These are phyloP conservation scores for Hordeum pubiflorum DNA, from an alignment of 202 grass and related monocot species.

Conservation along the genomic window DNA sequence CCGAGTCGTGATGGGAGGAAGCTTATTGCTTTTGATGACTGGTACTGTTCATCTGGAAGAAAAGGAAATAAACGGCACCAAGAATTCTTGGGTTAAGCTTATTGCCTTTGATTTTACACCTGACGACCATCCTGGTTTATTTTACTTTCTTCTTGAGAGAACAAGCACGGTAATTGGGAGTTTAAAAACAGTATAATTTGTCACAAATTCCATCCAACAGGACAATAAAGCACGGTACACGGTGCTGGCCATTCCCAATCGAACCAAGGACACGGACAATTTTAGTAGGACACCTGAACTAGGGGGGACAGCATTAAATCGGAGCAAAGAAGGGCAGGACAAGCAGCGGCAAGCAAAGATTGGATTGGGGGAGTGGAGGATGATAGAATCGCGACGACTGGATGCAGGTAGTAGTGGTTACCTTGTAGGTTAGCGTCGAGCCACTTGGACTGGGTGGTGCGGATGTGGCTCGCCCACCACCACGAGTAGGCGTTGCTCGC, in stretches of 20 bases:
- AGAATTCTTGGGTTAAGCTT: neutral
- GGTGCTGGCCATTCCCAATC: too few species aligned
- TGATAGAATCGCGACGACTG: too few species aligned
- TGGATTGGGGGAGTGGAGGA: neutral
- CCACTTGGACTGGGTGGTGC: constrained; percentile 85
- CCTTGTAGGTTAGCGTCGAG: constrained; percentile 72
- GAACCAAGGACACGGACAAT: neutral
- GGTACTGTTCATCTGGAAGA: neutral
- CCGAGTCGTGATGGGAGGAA: neutral
- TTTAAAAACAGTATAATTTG: too few species aligned
- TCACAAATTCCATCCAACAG: neutral
- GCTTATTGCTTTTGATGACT: neutral
- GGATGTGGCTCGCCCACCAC: constrained; percentile 88
- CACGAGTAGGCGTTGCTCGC: constrained; percentile 82
- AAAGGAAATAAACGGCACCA: too few species aligned
- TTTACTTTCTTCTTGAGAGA: neutral
- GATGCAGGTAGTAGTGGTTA: neutral
- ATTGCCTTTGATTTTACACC: neutral
- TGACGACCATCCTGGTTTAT: neutral
- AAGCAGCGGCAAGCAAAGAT: neutral
- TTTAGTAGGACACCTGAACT: neutral
- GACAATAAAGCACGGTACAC: neutral
- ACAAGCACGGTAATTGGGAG: neutral
- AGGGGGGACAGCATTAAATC: too few species aligned
- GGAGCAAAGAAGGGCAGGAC: neutral